These are phyloP conservation scores for Rhododendron simsii DNA, from an alignment of 148 eudicot species.

Conservation along the genomic window DNA sequence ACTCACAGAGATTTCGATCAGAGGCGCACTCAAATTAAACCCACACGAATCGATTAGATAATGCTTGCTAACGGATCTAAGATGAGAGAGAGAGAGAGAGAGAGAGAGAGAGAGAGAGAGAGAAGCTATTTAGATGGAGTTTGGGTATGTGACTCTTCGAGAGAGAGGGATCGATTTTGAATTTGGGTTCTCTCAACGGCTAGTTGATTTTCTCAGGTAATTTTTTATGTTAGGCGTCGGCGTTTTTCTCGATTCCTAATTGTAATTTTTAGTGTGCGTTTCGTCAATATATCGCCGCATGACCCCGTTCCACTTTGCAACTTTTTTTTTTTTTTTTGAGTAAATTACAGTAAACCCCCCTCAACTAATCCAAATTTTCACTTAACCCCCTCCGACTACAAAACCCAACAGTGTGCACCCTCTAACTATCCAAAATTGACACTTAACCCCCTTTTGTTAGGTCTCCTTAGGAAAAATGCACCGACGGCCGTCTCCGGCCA, in stretches of 20 bases:
- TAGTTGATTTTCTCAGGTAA: slow-evolving; percentile 8
- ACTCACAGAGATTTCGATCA: slow-evolving; percentile 1
- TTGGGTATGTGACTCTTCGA: neutral
- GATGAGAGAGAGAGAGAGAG: slow-evolving; percentile 1
- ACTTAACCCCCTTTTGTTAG: too few relatives aligned
- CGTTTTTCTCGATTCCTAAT: neutral
- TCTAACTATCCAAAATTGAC: too few relatives aligned
- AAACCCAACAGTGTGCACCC: too few relatives aligned
- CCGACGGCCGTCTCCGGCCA: too few relatives aligned
- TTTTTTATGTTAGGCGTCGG: neutral
- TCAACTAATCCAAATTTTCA: too few relatives aligned
- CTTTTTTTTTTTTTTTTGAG: too few relatives aligned
- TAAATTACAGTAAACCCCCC: too few relatives aligned
- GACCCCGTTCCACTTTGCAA: neutral
- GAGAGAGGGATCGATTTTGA: neutral
- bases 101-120: slow-evolving; percentile 7
- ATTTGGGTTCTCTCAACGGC: slow-evolving; percentile 14
- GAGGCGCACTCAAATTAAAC: neutral
- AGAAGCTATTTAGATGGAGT: neutral
- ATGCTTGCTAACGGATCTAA: neutral
- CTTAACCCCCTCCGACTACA: too few relatives aligned
- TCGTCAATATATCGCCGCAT: slow-evolving; percentile 13
- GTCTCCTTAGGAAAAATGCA: too few relatives aligned
- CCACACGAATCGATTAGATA: neutral
- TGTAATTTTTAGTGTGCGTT: neutral